Percentiles rank a stretch among this genome's conserved stretches.
These are phyloP conservation scores for Penicillium verhagenii DNA, from an alignment of 495 filamentous ascomycete genomes.

Conservation along the genomic window DNA sequence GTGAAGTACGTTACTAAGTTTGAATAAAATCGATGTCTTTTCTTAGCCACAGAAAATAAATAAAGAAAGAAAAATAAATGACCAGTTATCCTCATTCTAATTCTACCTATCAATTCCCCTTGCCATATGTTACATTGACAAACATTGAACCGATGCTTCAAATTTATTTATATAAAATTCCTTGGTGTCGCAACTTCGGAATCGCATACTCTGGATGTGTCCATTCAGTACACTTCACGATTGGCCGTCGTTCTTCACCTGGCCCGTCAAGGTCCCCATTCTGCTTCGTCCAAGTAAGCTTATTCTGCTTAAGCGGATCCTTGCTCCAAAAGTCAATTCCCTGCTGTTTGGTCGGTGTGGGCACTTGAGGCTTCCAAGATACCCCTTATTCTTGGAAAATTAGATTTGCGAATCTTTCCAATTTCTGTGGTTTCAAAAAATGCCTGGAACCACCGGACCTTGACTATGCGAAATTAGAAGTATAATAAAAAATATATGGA, in stretches of 20 bases:
- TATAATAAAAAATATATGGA: too few relatives aligned
- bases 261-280: slow-evolving; percentile 14
- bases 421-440: too few relatives aligned
- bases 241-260: slow-evolving; percentile 8
- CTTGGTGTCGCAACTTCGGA: slow-evolving; percentile 9
- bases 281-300: slow-evolving; percentile 16
- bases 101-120: too few relatives aligned
- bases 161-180: slow-evolving; percentile 3
- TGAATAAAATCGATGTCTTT: too few relatives aligned
- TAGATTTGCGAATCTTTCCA: neutral
- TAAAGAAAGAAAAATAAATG: too few relatives aligned
- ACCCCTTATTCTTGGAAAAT: neutral
- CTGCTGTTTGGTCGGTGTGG: slow-evolving; percentile 9
- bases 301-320: slow-evolving; percentile 1
- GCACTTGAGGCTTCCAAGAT: slow-evolving; percentile 3
- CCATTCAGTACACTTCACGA: slow-evolving; percentile 20
- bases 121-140: too few relatives aligned
- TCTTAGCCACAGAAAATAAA: too few relatives aligned
- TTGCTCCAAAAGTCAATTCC: slow-evolving; percentile 6
- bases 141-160: slow-evolving; percentile 3
- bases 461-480: too few relatives aligned
- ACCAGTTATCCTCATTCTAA: too few relatives aligned
- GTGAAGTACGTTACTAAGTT: too few relatives aligned
- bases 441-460: too few relatives aligned
- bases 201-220: slow-evolving; percentile 14